These are phyloP conservation scores for Euphorbia lathyris DNA, from an alignment of 345 rosid species.

Conservation along the genomic window DNA sequence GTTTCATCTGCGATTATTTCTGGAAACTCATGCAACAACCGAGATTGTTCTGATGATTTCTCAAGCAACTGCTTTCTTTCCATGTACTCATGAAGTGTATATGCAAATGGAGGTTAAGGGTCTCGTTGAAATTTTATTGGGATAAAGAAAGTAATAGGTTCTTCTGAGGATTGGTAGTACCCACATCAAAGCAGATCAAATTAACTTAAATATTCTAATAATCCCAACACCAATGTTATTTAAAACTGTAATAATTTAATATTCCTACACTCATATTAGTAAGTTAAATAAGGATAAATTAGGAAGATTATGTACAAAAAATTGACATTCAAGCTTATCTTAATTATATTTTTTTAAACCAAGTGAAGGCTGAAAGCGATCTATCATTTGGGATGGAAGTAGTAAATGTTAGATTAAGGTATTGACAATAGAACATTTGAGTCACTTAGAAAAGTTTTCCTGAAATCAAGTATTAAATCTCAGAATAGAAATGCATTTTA, in stretches of 20 bases:
- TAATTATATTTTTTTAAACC: no score
- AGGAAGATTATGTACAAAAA: no score
- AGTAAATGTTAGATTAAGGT: no score
- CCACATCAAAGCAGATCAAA: neutral
- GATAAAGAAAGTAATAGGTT: neutral
- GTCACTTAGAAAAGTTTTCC: neutral
- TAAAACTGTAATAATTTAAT: no score
- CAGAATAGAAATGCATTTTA: neutral
- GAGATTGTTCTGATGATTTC: conserved; percentile 40
- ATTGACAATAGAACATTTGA: no score
- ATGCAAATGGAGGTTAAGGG: conserved; percentile 23
- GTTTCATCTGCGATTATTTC: conserved; percentile 39
- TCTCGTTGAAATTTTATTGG: neutral
- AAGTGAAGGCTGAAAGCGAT: no score
- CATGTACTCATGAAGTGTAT: conserved; percentile 34
- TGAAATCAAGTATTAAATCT: no score
- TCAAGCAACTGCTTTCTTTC: conserved; percentile 36
- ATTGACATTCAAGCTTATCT: no score
- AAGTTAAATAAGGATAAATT: no score
- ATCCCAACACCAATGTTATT: neutral
- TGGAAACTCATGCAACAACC: conserved; percentile 41
- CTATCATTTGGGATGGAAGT: no score
- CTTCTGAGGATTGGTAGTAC: neutral
- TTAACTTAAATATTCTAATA: neutral
- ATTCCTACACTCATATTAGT: no score